Evolutionary conservation across 1,284 basidiomycete species (phyloP).

Genomic region (Trichosporon sp.): DNA sequence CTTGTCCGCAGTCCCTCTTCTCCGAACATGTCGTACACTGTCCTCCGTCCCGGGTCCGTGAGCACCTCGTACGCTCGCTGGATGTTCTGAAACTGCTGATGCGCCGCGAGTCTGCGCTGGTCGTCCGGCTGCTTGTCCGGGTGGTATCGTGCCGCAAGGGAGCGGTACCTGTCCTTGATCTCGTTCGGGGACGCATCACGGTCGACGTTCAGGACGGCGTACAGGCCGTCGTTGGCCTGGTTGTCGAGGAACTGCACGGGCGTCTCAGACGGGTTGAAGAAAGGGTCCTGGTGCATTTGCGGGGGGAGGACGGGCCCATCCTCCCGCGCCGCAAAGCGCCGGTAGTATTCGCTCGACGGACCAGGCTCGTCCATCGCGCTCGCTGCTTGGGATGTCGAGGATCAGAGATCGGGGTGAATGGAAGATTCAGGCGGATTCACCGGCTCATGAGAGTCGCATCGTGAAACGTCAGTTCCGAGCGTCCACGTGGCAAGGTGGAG

Average conservation of each 20-base stretch:
- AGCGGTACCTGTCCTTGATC: slow-evolving; percentile 52
- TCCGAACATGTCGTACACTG: slow-evolving; percentile 62
- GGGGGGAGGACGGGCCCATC: slow-evolving; percentile 45
- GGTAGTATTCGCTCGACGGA: slow-evolving; percentile 49
- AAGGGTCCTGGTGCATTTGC: slow-evolving; percentile 37
- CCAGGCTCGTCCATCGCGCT: slow-evolving; percentile 46
- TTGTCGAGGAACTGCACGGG: slow-evolving; percentile 26
- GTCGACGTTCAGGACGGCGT: slow-evolving; percentile 52
- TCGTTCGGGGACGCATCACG: slow-evolving; percentile 44
- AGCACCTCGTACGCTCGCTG: slow-evolving; percentile 58
- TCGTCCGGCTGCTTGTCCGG: slow-evolving; percentile 61
- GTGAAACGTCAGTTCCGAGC: not conserved
- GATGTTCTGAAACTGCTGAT: slow-evolving; percentile 48
- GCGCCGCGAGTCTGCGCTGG: slow-evolving; percentile 41
- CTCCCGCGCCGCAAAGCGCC: slow-evolving; percentile 42
- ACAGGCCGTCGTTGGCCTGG: slow-evolving; percentile 35
- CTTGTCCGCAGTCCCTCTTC: slow-evolving; percentile 60
- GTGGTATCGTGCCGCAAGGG: slow-evolving; percentile 57
- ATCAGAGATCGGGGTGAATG: not conserved
- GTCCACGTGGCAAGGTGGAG: slow-evolving; percentile 1
- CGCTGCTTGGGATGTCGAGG: not conserved
- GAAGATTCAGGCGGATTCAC: not conserved
- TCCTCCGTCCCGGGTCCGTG: slow-evolving; percentile 57
- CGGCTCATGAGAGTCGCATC: not conserved
- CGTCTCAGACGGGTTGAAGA: slow-evolving; percentile 30